These are phyloP conservation scores for Ascochyta pisi DNA, from an alignment of 2,329 filamentous ascomycete species.

Conservation along the genomic window DNA sequence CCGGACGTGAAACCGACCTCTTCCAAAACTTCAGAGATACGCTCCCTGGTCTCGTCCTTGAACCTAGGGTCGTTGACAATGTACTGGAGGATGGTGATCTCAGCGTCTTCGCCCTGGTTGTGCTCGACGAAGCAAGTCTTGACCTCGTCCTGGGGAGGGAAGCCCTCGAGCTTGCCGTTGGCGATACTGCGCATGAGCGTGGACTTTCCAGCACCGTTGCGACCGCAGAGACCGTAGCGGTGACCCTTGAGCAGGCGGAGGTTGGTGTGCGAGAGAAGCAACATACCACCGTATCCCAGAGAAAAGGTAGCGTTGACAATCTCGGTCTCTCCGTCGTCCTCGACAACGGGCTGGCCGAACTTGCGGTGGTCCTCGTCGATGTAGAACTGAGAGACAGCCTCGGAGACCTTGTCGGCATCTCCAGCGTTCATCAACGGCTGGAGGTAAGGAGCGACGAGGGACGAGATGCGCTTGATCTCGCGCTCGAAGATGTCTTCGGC, in stretches of 20 bases:
- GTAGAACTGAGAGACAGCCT: slow-evolving; percentile 78
- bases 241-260: slow-evolving; percentile 93
- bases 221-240: slow-evolving; percentile 94
- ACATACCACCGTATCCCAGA: slow-evolving; percentile 95
- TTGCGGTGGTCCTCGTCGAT: slow-evolving; percentile 86
- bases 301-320: slow-evolving; percentile 99
- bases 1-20: slow-evolving; percentile 95
- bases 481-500: slow-evolving; percentile 87
- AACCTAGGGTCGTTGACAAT: slow-evolving; percentile 89
- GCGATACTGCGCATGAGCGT: slow-evolving; percentile 98
- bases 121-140: slow-evolving; percentile 98
- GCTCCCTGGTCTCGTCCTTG: slow-evolving; percentile 76
- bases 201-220: slow-evolving; percentile 98
- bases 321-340: slow-evolving; percentile 90
- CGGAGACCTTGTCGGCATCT: slow-evolving; percentile 70
- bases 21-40: slow-evolving; percentile 81
- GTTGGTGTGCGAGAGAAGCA: slow-evolving; percentile 94
- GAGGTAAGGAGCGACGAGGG: slow-evolving; percentile 76
- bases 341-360: slow-evolving; percentile 81
- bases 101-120: slow-evolving; percentile 97
- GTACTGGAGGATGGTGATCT: slow-evolving; percentile 94
- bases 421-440: slow-evolving; percentile 70
- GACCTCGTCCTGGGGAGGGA: slow-evolving; percentile 89
- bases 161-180: slow-evolving; percentile 94
- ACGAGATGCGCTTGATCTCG: slow-evolving; percentile 73